Conservation (phyloP, 345 rosid species). For the Iberis pinnata region DNA sequence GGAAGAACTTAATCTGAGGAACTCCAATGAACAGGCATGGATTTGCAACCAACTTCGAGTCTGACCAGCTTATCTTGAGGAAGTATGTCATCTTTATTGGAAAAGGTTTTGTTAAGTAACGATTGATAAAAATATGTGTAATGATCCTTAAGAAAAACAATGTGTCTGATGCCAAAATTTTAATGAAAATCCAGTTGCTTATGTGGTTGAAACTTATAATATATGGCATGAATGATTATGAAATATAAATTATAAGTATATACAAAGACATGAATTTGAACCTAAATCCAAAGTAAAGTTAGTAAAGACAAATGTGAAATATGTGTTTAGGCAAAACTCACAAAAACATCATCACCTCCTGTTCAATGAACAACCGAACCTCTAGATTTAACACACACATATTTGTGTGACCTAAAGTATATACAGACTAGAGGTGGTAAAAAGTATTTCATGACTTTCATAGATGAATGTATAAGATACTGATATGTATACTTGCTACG, state of each 20-base stretch:
- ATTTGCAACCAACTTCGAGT: background rate
- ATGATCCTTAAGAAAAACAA: too few relatives aligned
- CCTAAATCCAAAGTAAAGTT: background rate
- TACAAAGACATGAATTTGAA: background rate
- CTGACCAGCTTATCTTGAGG: too few relatives aligned
- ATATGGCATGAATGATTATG: background rate
- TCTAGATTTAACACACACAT: too few relatives aligned
- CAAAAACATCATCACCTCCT: background rate
- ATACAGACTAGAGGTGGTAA: background rate
- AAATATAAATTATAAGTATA: background rate
- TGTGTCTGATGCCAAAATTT: too few relatives aligned
- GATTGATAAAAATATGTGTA: too few relatives aligned
- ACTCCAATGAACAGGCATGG: too few relatives aligned
- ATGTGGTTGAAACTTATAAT: background rate
- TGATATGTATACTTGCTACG: background rate
- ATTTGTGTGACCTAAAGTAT: background rate
- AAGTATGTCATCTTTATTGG: too few relatives aligned
- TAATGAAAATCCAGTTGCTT: background rate
- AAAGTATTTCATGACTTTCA: background rate
- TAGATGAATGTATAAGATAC: background rate
- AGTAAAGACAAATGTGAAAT: background rate
- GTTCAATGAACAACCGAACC: background rate
- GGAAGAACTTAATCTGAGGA: too few relatives aligned
- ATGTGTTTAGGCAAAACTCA: background rate
- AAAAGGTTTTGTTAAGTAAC: too few relatives aligned